Conservation (phyloP, 78 protist species). For the Dictyostelium intermedium region DNA sequence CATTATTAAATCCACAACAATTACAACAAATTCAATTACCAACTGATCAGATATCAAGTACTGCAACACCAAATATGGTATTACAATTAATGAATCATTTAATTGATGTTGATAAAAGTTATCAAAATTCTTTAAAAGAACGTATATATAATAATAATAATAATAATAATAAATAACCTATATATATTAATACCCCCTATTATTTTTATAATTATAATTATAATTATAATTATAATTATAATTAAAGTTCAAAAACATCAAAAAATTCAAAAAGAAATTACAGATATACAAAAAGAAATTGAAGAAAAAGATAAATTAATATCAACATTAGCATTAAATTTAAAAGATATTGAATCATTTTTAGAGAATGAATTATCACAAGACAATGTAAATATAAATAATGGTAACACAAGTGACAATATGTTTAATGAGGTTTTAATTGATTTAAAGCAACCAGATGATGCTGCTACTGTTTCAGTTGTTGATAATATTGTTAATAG, state of each 20-base stretch:
- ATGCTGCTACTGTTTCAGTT: background rate
- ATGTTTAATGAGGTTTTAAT: background rate
- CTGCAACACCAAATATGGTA: background rate
- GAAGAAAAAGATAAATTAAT: constrained; percentile 60
- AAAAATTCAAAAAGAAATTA: constrained; percentile 30
- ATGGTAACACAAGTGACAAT: background rate
- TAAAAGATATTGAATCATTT: constrained; percentile 37
- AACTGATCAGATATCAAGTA: background rate
- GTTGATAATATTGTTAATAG: background rate
- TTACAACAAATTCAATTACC: background rate
- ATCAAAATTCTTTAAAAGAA: background rate
- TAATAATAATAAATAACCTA: too few relatives aligned
- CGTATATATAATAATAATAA: constrained; percentile 6
- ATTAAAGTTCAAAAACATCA: constrained; percentile 28
- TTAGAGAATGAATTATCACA: constrained; percentile 42
- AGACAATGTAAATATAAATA: constrained; percentile 13
- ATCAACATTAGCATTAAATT: constrained; percentile 19
- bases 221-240: too few relatives aligned
- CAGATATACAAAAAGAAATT: constrained; percentile 37
- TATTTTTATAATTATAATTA: too few relatives aligned
- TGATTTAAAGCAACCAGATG: background rate
- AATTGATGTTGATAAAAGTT: background rate
- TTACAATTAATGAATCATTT: background rate
- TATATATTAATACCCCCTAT: too few relatives aligned
- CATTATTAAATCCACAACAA: background rate